Evolutionary conservation across 768 basidiomycete species (phyloP).

Genomic region (Russula compacta): DNA sequence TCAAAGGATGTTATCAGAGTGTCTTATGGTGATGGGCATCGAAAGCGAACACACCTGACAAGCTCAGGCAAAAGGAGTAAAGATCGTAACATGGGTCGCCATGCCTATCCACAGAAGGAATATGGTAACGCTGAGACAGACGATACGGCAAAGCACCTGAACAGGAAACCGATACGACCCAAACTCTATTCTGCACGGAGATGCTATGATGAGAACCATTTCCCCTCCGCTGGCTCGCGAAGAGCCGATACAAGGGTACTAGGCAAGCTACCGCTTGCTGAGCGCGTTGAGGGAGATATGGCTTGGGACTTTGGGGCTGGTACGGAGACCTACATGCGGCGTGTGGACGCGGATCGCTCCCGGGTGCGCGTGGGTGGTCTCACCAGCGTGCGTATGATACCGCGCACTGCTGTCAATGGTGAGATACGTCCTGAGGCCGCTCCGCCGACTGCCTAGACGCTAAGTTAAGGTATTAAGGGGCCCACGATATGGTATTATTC

Average conservation of each 20-base stretch:
- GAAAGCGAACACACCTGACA: background rate
- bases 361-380: conserved; percentile 12
- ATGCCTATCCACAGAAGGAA: background rate
- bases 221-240: background rate
- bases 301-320: conserved; percentile 13
- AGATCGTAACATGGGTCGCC: background rate
- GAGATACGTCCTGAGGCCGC: background rate
- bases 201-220: background rate
- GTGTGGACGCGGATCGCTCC: background rate
- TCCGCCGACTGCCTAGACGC: background rate
- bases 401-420: conserved; percentile 4
- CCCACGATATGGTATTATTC: background rate
- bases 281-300: conserved; percentile 16
- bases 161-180: background rate
- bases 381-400: conserved; percentile 15
- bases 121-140: background rate
- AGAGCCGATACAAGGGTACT: background rate
- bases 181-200: background rate
- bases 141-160: background rate
- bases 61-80: background rate
- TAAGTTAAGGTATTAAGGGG: background rate
- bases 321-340: background rate
- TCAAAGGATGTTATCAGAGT: conserved; percentile 12
- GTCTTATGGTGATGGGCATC: conserved; percentile 9
- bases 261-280: background rate